Percentiles rank a stretch among this genome's conserved stretches.
Evolutionary conservation across 163 green algal genomes (phyloP).

Genomic region (Chlamydomonas reinhardtii): DNA sequence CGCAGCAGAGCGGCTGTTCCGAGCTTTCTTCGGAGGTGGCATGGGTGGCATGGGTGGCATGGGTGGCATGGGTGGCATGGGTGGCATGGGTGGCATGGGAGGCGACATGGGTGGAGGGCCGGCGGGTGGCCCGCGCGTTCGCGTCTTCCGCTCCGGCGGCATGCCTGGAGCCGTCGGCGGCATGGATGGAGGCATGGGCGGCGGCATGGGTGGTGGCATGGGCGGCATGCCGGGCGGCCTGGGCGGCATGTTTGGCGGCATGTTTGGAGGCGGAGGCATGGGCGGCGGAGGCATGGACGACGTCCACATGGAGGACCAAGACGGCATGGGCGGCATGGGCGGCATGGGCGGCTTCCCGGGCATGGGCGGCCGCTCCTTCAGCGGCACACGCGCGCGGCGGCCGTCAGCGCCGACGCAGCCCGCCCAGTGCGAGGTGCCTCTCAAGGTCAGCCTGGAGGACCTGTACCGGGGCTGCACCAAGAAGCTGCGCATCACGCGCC

Average conservation of each 20-base stretch:
- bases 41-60: slow-evolving; percentile 4
- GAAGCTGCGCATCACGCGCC: slow-evolving; percentile 81
- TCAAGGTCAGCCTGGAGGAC: slow-evolving; percentile 78
- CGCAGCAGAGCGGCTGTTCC: slow-evolving; percentile 76
- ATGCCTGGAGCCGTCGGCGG: background rate
- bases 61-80: no score
- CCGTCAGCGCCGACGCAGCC: background rate
- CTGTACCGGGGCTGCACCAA: slow-evolving; percentile 82
- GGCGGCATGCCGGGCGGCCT: no score
- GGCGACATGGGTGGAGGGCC: no score
- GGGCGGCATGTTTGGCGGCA: no score
- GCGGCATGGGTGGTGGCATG: no score
- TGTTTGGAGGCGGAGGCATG: slow-evolving; percentile 55
- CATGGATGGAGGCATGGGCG: no score
- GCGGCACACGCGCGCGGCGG: background rate
- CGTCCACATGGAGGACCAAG: no score
- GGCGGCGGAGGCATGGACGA: slow-evolving; percentile 68
- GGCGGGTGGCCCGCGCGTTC: no score
- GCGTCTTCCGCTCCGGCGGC: no score
- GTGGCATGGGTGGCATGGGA: background rate
- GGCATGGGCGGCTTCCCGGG: slow-evolving; percentile 37
- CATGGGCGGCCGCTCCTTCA: background rate
- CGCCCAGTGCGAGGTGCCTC: slow-evolving; percentile 65
- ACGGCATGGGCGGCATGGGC: slow-evolving; percentile 10
- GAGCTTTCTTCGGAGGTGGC: slow-evolving; percentile 55